Evolutionary conservation across 2,329 filamentous ascomycete genomes (phyloP), one percentile per base, ranked within the genome.

Genomic region (Stemphylium beticola): DNA sequence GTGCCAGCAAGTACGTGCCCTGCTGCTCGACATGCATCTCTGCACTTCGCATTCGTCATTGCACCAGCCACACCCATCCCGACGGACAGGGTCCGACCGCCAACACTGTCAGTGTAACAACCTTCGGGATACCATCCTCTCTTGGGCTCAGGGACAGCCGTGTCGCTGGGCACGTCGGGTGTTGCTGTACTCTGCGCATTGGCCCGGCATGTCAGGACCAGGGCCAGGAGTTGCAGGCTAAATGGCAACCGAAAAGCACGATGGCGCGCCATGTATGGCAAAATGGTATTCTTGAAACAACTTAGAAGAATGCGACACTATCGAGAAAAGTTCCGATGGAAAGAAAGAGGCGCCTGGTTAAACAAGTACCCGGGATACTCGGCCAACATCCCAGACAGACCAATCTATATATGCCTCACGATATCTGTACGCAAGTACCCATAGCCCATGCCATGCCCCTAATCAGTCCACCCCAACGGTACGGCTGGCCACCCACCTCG

Each of bases 31-130:
- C 68, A 70, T 14, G 61, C 66, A 11, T 53, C 51, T 18, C 46
- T 57, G 46, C 68, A 71, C 10, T 64, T 62, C 3, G 52, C 55
- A 20, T 66, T 64, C 7, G 66, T 67, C 65, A 71, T 66, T 9
- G 15, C 50, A 15, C 64, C 64, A 3, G 57, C 31, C 14, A 69
- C 61, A 15, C 40, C 49, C n/a, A 41, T 53, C 4, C 56, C 60
- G 3, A 61, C 38, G 1, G 55, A 45, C 18, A 71, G 57, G 12
- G 65, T 58, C 31, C 68, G 59, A 24, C 29, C 51, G 26, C 48
- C 61, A 4, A 62, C 60, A 8, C 39, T 43, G 41, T 71, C 66
- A 4, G 58, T 60, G 22, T 67, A 69, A 46, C 67, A 71, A 8
- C 67, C 67, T 36, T 66, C 55, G 5, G 57, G 43, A 3, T 55